Conservation (phyloP, 768 basidiomycete species). For the Boletus eberwhitei region DNA sequence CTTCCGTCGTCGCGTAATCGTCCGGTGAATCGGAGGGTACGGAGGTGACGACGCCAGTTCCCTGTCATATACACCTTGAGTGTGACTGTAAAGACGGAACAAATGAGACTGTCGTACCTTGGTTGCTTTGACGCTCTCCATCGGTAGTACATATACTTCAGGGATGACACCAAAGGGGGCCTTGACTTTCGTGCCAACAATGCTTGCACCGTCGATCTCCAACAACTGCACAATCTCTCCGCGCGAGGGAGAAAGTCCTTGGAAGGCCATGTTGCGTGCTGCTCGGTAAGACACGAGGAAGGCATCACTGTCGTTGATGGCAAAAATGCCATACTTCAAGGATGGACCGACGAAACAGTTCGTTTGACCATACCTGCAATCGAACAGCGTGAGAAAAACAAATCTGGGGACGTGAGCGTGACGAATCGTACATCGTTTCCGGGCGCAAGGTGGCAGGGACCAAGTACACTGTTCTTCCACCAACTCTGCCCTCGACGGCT, state of each 20-base stretch:
- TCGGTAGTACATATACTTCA: constrained; percentile 95
- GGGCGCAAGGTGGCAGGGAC: constrained; percentile 96
- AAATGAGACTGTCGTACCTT: constrained; percentile 49
- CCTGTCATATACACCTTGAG: constrained; percentile 41
- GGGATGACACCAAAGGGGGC: constrained; percentile 81
- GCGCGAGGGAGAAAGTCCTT: constrained; percentile 71
- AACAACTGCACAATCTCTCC: constrained; percentile 71
- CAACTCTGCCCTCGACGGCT: constrained; percentile 63
- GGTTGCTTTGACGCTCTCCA: constrained; percentile 96
- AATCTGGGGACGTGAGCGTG: neutral
- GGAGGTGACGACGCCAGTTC: constrained; percentile 97
- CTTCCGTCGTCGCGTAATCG: constrained; percentile 85
- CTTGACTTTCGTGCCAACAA: constrained; percentile 87
- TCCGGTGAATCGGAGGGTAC: constrained; percentile 99
- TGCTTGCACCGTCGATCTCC: constrained; percentile 72
- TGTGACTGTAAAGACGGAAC: neutral
- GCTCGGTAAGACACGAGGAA: constrained; percentile 87
- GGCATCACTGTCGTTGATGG: constrained; percentile 81
- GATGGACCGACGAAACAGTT: constrained; percentile 93
- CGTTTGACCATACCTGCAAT: constrained; percentile 88
- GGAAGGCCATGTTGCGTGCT: constrained; percentile 97
- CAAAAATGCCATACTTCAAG: constrained; percentile 91
- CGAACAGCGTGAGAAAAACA: neutral
- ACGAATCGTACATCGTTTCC: constrained; percentile 80
- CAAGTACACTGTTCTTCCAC: constrained; percentile 79